phyloP scores from a whole-genome alignment of 768 basidiomycete genomes.

The Boletus rufocinnamomeus region DNA sequence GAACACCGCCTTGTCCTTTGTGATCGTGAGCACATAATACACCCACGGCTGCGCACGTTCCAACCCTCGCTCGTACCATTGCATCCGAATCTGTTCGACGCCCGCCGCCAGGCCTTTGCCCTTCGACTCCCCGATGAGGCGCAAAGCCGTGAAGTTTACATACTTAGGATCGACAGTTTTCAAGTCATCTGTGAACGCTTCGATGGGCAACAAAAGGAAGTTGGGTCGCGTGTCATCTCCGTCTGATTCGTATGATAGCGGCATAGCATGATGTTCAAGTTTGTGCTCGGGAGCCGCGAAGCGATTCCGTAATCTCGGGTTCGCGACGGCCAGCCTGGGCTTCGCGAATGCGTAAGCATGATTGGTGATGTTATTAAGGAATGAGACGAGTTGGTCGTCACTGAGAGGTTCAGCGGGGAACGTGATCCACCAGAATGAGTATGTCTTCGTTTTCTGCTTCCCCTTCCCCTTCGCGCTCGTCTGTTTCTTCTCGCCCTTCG shows the following conservation, averaged over 20 bases:
- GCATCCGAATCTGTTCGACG: constrained; percentile 4
- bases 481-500: background rate
- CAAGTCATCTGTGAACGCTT: background rate
- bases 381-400: constrained; percentile 5
- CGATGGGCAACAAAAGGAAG: constrained; percentile 12
- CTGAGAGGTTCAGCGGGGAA: constrained; percentile 8
- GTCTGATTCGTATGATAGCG: constrained; percentile 10
- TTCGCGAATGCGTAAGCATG: background rate
- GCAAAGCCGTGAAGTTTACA: background rate
- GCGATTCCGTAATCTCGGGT: background rate
- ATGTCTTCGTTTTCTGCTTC: background rate
- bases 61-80: too few species aligned
- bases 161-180: too few species aligned
- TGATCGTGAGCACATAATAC: constrained; percentile 3
- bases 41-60: too few species aligned
- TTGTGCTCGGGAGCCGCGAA: background rate
- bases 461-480: background rate
- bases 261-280: background rate
- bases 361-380: constrained; percentile 3
- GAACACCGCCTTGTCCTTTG: background rate
- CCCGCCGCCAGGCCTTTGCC: background rate
- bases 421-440: constrained; percentile 8
- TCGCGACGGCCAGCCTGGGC: background rate
- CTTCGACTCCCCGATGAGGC: constrained; percentile 7
- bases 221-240: constrained; percentile 9